Conservation (phyloP, 2,329 filamentous ascomycete genomes). For the Tolypocladium tropicale region DNA sequence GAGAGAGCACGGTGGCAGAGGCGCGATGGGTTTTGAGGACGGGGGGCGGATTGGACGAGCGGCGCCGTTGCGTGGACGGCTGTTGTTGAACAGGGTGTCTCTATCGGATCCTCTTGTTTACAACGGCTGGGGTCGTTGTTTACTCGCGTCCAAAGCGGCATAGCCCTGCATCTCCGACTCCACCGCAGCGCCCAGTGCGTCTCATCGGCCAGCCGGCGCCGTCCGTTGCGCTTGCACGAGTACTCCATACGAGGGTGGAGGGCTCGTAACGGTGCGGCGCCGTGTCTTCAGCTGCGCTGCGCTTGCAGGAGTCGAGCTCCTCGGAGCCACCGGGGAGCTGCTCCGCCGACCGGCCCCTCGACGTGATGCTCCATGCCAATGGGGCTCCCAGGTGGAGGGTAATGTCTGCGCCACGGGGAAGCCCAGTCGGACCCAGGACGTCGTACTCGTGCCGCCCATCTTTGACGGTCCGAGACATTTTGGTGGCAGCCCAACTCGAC, state of each 20-base stretch:
- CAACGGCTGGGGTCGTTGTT: constrained; percentile 12
- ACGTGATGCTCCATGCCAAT: background rate
- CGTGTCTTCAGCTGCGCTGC: background rate
- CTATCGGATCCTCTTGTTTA: constrained; percentile 13
- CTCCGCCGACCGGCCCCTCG: background rate
- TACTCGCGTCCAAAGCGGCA: constrained; percentile 13
- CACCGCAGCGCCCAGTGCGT: constrained; percentile 6
- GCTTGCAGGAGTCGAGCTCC: background rate
- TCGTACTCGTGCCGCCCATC: background rate
- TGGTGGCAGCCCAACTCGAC: background rate
- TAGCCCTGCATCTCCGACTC: constrained; percentile 11
- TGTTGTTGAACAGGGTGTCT: constrained; percentile 13
- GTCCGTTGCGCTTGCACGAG: background rate
- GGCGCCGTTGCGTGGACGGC: constrained; percentile 3
- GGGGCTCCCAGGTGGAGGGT: background rate
- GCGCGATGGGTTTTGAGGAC: constrained; percentile 29
- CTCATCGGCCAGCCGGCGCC: constrained; percentile 3
- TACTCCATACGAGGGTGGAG: too few relatives aligned
- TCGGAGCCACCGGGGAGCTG: background rate
- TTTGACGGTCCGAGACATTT: background rate
- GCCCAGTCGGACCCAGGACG: background rate
- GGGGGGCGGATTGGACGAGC: constrained; percentile 19
- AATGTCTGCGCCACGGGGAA: background rate
- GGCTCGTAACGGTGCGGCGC: background rate
- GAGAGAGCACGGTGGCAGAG: constrained; percentile 18